phyloP scores from a whole-genome alignment of 148 eudicot genomes.

The Silene latifolia region DNA sequence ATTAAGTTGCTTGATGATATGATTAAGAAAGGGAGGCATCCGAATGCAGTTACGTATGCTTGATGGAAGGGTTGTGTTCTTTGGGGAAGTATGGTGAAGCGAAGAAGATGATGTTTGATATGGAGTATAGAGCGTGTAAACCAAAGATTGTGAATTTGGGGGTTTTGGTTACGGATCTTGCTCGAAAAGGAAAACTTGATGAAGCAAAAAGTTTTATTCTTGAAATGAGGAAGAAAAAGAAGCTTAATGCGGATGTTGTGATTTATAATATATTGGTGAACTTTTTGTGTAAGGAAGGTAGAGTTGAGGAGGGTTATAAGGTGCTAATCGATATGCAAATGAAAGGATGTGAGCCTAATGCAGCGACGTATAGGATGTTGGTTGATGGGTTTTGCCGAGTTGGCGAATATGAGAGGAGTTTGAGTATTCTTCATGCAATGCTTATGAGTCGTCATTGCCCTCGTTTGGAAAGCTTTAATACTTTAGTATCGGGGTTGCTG shows the following conservation, averaged over 20 bases:
- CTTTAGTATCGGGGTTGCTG: conserved; percentile 60
- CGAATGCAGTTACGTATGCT: conserved; percentile 64
- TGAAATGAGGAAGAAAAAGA: conserved; percentile 80
- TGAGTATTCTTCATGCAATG: conserved; percentile 72
- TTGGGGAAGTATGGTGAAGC: conserved; percentile 62
- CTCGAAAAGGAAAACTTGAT: conserved; percentile 49
- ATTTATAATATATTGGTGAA: conserved; percentile 63
- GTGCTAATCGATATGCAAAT: conserved; percentile 80
- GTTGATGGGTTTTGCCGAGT: conserved; percentile 71
- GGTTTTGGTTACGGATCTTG: conserved; percentile 77
- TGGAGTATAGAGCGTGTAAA: conserved; percentile 88
- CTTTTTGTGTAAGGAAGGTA: conserved; percentile 57
- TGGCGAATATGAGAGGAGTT: conserved; percentile 54
- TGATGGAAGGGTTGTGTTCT: conserved; percentile 87
- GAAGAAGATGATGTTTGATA: conserved; percentile 89
- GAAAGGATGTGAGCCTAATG: conserved; percentile 76
- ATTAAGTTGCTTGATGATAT: conserved; percentile 57
- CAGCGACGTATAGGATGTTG: conserved; percentile 78
- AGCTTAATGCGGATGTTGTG: conserved; percentile 73
- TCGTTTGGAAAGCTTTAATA: conserved; percentile 54
- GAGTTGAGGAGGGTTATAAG: conserved; percentile 65
- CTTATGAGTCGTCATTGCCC: conserved; percentile 63
- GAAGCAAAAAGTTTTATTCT: conserved; percentile 63
- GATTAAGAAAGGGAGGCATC: conserved; percentile 44
- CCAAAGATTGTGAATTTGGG: conserved; percentile 56